phyloP scores from a whole-genome alignment of 805 yeast species.

The Wickerhamomyces kurtzmanii region DNA sequence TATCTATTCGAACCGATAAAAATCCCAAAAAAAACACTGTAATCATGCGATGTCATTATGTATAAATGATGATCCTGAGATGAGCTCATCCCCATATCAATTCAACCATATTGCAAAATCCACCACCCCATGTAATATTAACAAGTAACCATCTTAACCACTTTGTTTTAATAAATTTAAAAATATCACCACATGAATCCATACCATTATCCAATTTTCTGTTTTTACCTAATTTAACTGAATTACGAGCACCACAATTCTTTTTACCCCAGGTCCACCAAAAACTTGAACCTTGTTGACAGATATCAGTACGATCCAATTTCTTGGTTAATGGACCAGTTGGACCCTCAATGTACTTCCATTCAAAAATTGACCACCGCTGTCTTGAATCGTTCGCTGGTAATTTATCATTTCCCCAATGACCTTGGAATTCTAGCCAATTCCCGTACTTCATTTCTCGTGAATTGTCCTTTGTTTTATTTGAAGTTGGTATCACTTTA shows the following conservation, averaged over 20 bases:
- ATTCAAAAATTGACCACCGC: conserved; percentile 78
- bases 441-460: conserved; percentile 19
- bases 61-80: no score
- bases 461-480: conserved; percentile 14
- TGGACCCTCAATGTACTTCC: conserved; percentile 90
- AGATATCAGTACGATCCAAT: conserved; percentile 56
- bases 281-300: conserved; percentile 91
- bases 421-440: conserved; percentile 78
- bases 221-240: conserved; percentile 77
- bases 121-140: conserved; percentile 52
- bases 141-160: conserved; percentile 39
- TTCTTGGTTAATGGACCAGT: conserved; percentile 81
- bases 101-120: conserved; percentile 45
- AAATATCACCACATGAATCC: conserved; percentile 64
- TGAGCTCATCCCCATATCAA: conserved; percentile 32
- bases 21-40: no score
- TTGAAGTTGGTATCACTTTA: conserved; percentile 28
- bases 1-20: no score
- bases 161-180: conserved; percentile 41
- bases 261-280: conserved; percentile 77
- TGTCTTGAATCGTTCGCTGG: conserved; percentile 68
- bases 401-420: conserved; percentile 84
- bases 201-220: conserved; percentile 77
- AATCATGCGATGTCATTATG: no score
- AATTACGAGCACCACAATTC: no score